phyloP scores from a whole-genome alignment of 768 basidiomycete species.

The Porpolomopsis calyptriformis region DNA sequence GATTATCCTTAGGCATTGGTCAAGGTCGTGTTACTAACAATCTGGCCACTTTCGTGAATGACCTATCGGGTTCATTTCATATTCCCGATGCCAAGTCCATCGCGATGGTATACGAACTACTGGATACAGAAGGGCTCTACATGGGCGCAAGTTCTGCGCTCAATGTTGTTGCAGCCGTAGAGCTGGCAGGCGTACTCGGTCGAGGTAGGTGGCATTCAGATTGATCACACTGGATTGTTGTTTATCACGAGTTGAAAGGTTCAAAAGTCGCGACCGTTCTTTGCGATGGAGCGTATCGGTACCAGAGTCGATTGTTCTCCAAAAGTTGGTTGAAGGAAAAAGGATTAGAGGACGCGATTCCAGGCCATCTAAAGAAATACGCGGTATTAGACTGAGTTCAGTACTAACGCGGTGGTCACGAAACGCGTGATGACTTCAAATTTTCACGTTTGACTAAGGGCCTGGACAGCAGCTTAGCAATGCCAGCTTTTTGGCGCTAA shows the following conservation, averaged over 20 bases:
- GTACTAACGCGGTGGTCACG: not conserved
- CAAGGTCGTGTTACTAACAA: conserved; percentile 95
- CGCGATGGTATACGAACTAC: conserved; percentile 83
- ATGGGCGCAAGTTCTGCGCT: conserved; percentile 89
- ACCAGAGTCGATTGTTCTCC: conserved; percentile 93
- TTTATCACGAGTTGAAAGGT: conserved; percentile 30
- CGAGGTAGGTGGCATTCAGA: conserved; percentile 40
- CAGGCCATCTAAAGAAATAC: conserved; percentile 79
- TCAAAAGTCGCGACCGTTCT: conserved; percentile 81
- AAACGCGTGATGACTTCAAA: too few relatives aligned
- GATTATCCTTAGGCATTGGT: conserved; percentile 71
- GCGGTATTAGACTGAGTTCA: conserved; percentile 57
- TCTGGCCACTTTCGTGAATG: conserved; percentile 66
- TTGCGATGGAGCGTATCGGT: conserved; percentile 94
- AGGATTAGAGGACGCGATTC: conserved; percentile 66
- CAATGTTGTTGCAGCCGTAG: conserved; percentile 89
- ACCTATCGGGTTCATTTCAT: conserved; percentile 73
- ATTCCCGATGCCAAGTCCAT: conserved; percentile 86
- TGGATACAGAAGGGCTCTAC: conserved; percentile 90
- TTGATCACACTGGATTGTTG: not conserved
- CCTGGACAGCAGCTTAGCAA: too few relatives aligned
- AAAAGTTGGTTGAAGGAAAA: conserved; percentile 84
- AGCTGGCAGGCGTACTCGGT: conserved; percentile 77
- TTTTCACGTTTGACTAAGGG: too few relatives aligned
- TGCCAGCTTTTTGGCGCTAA: too few relatives aligned